phyloP scores from a whole-genome alignment of 257 asterid species.

The Eucommia ulmoides region DNA sequence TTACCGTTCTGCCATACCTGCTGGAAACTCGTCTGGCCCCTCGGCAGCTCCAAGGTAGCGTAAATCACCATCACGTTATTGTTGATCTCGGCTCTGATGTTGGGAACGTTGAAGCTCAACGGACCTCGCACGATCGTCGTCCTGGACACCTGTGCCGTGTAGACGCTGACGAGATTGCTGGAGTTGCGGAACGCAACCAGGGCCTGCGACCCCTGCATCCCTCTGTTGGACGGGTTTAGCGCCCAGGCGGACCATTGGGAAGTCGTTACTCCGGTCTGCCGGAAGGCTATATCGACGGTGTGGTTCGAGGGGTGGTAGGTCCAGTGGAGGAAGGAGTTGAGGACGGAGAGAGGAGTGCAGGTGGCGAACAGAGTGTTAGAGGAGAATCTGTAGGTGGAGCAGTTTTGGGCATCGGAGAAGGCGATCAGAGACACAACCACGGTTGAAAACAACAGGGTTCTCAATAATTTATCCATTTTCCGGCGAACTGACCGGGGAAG shows the following conservation, averaged over 20 bases:
- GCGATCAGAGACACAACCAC: constrained; percentile 10
- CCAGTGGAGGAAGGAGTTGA: constrained; percentile 58
- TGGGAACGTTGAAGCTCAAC: constrained; percentile 49
- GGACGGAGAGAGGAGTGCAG: constrained; percentile 35
- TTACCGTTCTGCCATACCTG: constrained; percentile 71
- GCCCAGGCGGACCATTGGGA: constrained; percentile 64
- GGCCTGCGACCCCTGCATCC: constrained; percentile 48
- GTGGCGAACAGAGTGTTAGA: constrained; percentile 14
- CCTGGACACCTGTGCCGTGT: constrained; percentile 24
- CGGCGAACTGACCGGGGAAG: too few relatives aligned
- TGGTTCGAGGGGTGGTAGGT: constrained; percentile 35
- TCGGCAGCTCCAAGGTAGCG: constrained; percentile 49
- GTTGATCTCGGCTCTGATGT: constrained; percentile 23
- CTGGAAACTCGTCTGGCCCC: constrained; percentile 32
- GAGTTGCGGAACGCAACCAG: constrained; percentile 47
- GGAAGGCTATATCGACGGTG: constrained; percentile 49
- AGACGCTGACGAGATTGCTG: constrained; percentile 14
- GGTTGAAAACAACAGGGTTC: constrained; percentile 9
- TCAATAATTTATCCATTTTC: constrained; percentile 18
- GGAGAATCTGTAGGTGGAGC: constrained; percentile 20
- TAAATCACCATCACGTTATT: constrained; percentile 33
- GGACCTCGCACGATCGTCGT: constrained; percentile 17
- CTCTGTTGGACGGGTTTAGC: constrained; percentile 23
- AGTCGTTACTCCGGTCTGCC: constrained; percentile 28
- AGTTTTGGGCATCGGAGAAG: constrained; percentile 12